Percentiles rank a stretch among this genome's conserved stretches.
These are phyloP conservation scores for Pisolithus orientalis DNA, from an alignment of 768 basidiomycete genomes.

Conservation along the genomic window DNA sequence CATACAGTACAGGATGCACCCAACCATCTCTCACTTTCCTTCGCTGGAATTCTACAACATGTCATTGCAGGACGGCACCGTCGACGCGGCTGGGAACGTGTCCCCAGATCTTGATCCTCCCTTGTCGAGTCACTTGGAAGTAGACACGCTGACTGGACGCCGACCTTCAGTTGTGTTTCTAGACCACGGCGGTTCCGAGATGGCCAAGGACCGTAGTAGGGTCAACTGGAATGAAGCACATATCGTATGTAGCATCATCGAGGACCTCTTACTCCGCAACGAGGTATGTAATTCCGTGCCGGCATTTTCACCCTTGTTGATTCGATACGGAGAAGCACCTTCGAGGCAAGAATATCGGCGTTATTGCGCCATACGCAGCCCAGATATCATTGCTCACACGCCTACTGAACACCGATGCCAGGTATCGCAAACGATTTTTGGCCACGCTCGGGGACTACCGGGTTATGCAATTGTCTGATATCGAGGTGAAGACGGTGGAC, in stretches of 20 bases:
- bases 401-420: constrained; percentile 50
- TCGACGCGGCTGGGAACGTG: constrained; percentile 43
- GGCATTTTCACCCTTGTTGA: constrained; percentile 4
- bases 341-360: constrained; percentile 72
- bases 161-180: constrained; percentile 71
- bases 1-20: constrained; percentile 96
- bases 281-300: constrained; percentile 40
- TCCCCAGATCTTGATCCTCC: constrained; percentile 55
- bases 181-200: constrained; percentile 71
- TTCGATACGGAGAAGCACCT: constrained; percentile 38
- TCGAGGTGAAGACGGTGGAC: constrained; percentile 91
- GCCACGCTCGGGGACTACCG: constrained; percentile 59
- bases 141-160: constrained; percentile 31
- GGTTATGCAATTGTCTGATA: constrained; percentile 52
- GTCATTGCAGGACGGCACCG: constrained; percentile 69
- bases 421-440: constrained; percentile 48
- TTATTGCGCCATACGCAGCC: constrained; percentile 89
- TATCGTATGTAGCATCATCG: constrained; percentile 73
- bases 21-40: constrained; percentile 82
- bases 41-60: constrained; percentile 75
- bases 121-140: constrained; percentile 43
- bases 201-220: constrained; percentile 59
- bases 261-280: constrained; percentile 74
- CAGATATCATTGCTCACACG: constrained; percentile 76
- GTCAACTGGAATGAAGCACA: constrained; percentile 74